phyloP scores from a whole-genome alignment of 2,329 filamentous ascomycete genomes.

The Claviceps monticola region DNA sequence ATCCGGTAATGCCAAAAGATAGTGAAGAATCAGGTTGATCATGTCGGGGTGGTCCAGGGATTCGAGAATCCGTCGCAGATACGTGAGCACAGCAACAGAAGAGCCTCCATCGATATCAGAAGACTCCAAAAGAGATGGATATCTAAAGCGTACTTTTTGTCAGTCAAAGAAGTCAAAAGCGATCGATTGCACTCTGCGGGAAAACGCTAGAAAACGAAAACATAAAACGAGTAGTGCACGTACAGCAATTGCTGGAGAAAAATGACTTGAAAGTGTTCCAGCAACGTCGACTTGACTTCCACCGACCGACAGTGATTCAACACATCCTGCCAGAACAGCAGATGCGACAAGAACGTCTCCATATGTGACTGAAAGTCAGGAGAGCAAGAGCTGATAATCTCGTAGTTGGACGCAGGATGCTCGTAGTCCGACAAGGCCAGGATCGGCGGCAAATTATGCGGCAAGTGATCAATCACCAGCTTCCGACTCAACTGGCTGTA shows the following conservation, averaged over 20 bases:
- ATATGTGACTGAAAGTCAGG: conserved; percentile 72
- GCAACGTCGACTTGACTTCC: conserved; percentile 81
- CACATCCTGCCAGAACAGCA: conserved; percentile 97
- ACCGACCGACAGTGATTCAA: conserved; percentile 86
- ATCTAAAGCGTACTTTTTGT: conserved; percentile 36
- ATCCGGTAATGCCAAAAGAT: conserved; percentile 72
- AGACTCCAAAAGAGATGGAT: conserved; percentile 89
- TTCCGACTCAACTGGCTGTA: conserved; percentile 59
- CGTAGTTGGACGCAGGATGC: conserved; percentile 53
- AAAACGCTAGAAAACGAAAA: neutral
- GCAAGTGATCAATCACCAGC: conserved; percentile 64
- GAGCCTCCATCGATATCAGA: conserved; percentile 95
- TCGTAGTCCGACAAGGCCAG: conserved; percentile 82
- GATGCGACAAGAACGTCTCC: conserved; percentile 84
- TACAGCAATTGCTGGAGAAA: conserved; percentile 90
- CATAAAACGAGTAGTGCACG: conserved; percentile 17
- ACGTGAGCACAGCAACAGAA: conserved; percentile 88
- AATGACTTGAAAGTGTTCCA: conserved; percentile 94
- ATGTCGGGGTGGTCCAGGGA: conserved; percentile 86
- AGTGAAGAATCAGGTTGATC: conserved; percentile 85
- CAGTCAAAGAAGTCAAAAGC: neutral
- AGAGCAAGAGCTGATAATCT: conserved; percentile 61
- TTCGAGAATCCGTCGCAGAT: conserved; percentile 80
- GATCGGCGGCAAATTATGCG: conserved; percentile 65
- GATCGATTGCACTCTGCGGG: neutral